phyloP scores from a whole-genome alignment of 495 filamentous ascomycete species.

The Penicillium coprophilum region DNA sequence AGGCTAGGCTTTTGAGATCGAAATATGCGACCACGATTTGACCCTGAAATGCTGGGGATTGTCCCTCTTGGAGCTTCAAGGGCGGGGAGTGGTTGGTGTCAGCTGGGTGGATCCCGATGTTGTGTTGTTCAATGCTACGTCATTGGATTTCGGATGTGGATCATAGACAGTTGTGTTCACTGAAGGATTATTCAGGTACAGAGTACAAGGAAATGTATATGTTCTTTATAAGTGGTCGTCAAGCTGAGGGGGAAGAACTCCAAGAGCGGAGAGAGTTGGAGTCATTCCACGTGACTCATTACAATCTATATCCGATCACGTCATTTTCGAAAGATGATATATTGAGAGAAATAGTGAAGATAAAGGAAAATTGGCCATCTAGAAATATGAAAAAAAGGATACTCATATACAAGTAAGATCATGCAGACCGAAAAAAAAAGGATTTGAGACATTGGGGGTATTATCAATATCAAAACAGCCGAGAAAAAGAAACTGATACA shows the following conservation, averaged over 20 bases:
- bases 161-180: slow-evolving; percentile 6
- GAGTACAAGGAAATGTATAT: background rate
- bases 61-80: slow-evolving; percentile 12
- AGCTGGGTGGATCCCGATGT: slow-evolving; percentile 29
- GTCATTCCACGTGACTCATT: slow-evolving; percentile 13
- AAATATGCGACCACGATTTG: background rate
- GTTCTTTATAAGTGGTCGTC: background rate
- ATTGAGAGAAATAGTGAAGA: background rate
- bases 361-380: background rate
- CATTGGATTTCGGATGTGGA: slow-evolving; percentile 14
- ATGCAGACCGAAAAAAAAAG: slow-evolving; percentile 2
- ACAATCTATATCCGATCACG: background rate
- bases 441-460: slow-evolving; percentile 30
- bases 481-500: slow-evolving; percentile 26
- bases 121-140: slow-evolving; percentile 25
- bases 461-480: slow-evolving; percentile 41
- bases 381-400: slow-evolving; percentile 5
- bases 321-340: background rate
- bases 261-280: slow-evolving; percentile 14
- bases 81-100: slow-evolving; percentile 21
- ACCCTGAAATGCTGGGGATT: background rate
- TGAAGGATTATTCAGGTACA: background rate
- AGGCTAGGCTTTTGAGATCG: no score
- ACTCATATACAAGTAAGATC: slow-evolving; percentile 12
- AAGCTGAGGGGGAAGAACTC: background rate